Percentiles rank a stretch among this genome's conserved stretches.
Conservation (phyloP, 106 monocot species). For the Acanthochlamys bracteata region DNA sequence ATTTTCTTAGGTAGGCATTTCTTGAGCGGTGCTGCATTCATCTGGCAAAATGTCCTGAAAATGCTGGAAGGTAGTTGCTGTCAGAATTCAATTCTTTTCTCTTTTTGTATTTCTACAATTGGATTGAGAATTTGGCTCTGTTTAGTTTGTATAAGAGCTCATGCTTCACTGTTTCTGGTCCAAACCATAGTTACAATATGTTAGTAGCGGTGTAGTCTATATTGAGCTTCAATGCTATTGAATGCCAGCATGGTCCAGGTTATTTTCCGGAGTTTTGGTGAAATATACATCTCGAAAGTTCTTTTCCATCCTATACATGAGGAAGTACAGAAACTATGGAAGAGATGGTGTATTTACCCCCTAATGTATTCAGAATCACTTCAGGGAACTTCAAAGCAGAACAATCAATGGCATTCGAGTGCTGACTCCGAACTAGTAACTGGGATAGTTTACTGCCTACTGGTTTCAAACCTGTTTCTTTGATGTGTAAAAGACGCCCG, state of each 20-base stretch:
- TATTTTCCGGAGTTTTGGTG: slow-evolving; percentile 92
- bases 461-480: too few relatives aligned
- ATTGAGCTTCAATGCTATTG: background rate
- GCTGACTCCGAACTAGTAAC: too few relatives aligned
- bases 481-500: too few relatives aligned
- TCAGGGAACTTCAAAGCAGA: too few relatives aligned
- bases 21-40: slow-evolving; percentile 91
- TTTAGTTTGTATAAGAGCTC: too few relatives aligned
- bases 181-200: too few relatives aligned
- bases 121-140: too few relatives aligned
- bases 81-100: slow-evolving; percentile 19
- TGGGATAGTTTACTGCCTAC: too few relatives aligned
- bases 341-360: background rate
- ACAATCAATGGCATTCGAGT: too few relatives aligned
- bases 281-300: slow-evolving; percentile 78
- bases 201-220: too few relatives aligned
- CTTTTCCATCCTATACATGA: slow-evolving; percentile 69
- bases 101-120: too few relatives aligned
- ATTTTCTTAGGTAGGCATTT: slow-evolving; percentile 84
- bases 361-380: background rate
- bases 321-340: slow-evolving; percentile 43
- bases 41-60: slow-evolving; percentile 84
- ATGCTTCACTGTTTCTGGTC: too few relatives aligned
- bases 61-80: slow-evolving; percentile 88
- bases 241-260: slow-evolving; percentile 37